Percentiles rank a stretch among this genome's conserved stretches.
phyloP scores from a whole-genome alignment of 495 filamentous ascomycete species.

The Beverwykella pulmonaria region DNA sequence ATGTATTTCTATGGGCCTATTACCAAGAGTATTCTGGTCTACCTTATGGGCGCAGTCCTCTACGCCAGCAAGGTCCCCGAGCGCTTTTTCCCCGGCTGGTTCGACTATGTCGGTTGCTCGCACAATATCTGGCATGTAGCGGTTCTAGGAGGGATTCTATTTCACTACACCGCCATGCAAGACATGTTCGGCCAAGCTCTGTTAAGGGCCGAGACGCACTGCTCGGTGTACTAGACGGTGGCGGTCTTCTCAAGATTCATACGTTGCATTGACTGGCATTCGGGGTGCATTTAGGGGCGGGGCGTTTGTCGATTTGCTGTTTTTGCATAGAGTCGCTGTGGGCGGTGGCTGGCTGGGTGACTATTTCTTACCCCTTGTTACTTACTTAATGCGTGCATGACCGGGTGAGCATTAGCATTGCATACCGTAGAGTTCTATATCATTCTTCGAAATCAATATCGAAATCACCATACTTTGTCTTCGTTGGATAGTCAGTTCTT shows the following conservation, averaged over 20 bases:
- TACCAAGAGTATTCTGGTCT: constrained; percentile 79
- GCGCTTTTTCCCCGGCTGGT: constrained; percentile 85
- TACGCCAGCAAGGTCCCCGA: constrained; percentile 97
- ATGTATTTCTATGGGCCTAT: constrained; percentile 89
- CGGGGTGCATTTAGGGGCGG: not conserved
- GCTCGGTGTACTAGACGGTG: constrained; percentile 43
- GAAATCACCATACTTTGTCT: no score
- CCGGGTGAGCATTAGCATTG: not conserved
- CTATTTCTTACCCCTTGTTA: not conserved
- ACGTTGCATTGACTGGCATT: not conserved
- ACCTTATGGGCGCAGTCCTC: constrained; percentile 78
- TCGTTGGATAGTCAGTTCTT: no score
- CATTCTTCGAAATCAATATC: not conserved
- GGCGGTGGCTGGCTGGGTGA: not conserved
- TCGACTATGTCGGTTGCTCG: constrained; percentile 91
- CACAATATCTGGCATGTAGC: constrained; percentile 99
- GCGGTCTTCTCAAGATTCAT: not conserved
- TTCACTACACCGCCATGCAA: constrained; percentile 96
- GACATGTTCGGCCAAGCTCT: constrained; percentile 90
- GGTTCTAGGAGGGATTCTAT: constrained; percentile 93
- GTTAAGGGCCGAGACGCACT: constrained; percentile 62
- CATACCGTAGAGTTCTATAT: not conserved
- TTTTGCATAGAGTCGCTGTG: not conserved
- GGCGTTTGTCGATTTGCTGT: not conserved
- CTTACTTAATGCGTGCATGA: not conserved